Evolutionary conservation across 495 filamentous ascomycete species (phyloP), one percentile per base, ranked within the genome.

Genomic region (Mytilinidion resinicola): DNA sequence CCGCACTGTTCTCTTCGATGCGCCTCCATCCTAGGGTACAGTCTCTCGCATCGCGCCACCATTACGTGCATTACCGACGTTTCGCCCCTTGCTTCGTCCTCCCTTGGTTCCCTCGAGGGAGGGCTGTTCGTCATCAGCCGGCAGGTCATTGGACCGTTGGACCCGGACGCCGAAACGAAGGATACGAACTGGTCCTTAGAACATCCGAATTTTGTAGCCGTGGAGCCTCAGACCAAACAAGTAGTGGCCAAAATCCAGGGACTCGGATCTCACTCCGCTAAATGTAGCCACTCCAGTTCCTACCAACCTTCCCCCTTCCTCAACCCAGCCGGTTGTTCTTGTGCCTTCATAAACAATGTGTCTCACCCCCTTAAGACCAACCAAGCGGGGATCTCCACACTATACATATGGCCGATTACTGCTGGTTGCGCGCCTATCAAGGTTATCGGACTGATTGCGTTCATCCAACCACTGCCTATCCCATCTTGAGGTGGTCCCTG

Each of bases 281-380:
- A 42, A 51, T 53, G 57, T 60, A 39, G 56, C 51, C 46, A 56
- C 56, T 61, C 30, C 17, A 62, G 55, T 25, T 55, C 42, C 37
- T 20, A 52, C 54, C 59, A 57, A 47, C 56, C 62, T 57, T 56
- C 56, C 53, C 52, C 35, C 39, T 14, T 49, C 17, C 50, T 36
- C 38, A 48, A 36, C 43, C 17, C 1, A 49, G 54, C 42, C 58
- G 14, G 20, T 20, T 30, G 47, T 30, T 12, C 34, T 41, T 9
- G 55, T 55, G 56, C 53, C 49, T 53, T 60, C 51, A 64, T 59
- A 62, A 57, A 62, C 54, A 62, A 53, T 19, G 46, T 58, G 54
- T 62, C 51, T 59, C 51, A 56, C 56, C 59, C 39, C 63, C 59
- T 62, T 62, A 51, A 30, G 20, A 53, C 55, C 37, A 58, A 34